Evolutionary conservation across 768 basidiomycete species (phyloP), one percentile per base, ranked within the genome.

Genomic region (Suillus discolor): DNA sequence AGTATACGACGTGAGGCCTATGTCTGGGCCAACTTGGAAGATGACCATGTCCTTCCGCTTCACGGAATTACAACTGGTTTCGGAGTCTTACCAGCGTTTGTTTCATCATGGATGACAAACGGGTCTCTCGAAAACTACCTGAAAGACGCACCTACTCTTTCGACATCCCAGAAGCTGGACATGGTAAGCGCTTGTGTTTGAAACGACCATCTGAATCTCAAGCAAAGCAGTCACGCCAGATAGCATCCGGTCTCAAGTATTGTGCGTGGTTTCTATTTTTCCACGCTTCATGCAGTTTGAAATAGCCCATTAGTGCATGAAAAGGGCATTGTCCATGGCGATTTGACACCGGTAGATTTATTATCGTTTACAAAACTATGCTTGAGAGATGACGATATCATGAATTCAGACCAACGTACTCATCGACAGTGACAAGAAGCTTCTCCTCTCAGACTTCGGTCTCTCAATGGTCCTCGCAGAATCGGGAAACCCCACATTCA

Each of bases 321-420:
- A 71, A 71, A 53, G 44, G 69, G 16, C 57, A 65, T 74, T 28
- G 71, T 79, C 28, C 82, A 83, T 36, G 80, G 82, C 4, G 82
- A 83, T 55, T 57, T 83, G 20, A 80, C 80, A 66, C 75, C 79
- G 11, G 82, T 68, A 59, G 4, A 70, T 75, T 16, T 13, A 0
- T 20, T 39, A 36, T 5, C 34, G 0, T 25, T 28, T n/a, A 7
- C 20, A 9, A 8, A 11, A 16, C 16, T 41, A 39, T 59, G 13
- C 7, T 13, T 49, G 45, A 41, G 9, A 49, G 42, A 4, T 3
- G 4, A 36, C 39, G 41, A 12, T 7, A 55, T 72, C 16, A 71
- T 62, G 16, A 0, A 1, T 53, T 41, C 62, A 75, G 74, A 65
- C 66, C 6, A 75, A 75, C 20, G 31, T 75, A 64, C 65, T 75